These are phyloP conservation scores for Harrya chromipes DNA, from an alignment of 768 basidiomycete genomes.

Conservation along the genomic window DNA sequence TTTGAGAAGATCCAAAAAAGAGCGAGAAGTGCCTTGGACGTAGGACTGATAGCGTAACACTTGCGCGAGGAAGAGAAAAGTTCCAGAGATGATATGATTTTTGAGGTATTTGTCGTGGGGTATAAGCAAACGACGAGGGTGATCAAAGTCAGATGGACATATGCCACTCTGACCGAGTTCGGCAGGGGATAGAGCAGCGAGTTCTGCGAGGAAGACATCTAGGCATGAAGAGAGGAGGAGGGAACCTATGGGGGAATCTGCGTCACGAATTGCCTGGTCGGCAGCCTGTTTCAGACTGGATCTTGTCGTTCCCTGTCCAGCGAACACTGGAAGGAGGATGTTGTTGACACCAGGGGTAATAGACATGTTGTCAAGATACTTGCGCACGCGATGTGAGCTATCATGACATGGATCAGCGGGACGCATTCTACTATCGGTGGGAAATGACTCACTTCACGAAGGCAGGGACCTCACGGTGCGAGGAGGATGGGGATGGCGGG, in stretches of 20 bases:
- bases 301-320: slow-evolving; percentile 50
- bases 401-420: neutral
- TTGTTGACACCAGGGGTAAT: neutral
- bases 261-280: slow-evolving; percentile 41
- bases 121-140: slow-evolving; percentile 38
- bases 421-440: neutral
- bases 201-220: slow-evolving; percentile 47
- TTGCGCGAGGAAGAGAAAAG: slow-evolving; percentile 50
- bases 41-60: slow-evolving; percentile 50
- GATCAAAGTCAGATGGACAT: slow-evolving; percentile 43
- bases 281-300: slow-evolving; percentile 31
- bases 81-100: slow-evolving; percentile 50
- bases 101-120: slow-evolving; percentile 34
- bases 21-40: slow-evolving; percentile 24
- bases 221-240: slow-evolving; percentile 50
- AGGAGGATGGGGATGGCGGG: neutral
- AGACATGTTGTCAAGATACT: slow-evolving; percentile 4
- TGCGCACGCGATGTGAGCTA: neutral
- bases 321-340: slow-evolving; percentile 47
- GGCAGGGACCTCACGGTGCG: neutral
- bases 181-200: slow-evolving; percentile 41
- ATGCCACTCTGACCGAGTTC: slow-evolving; percentile 38
- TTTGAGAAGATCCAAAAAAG: slow-evolving; percentile 31
- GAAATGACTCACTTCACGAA: slow-evolving; percentile 4
- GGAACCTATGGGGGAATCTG: slow-evolving; percentile 38